A percentile compares a stretch with the other conserved stretches of the same genome.
phyloP scores from a whole-genome alignment of 805 yeast species.

The Teunomyces aglyptinius region DNA sequence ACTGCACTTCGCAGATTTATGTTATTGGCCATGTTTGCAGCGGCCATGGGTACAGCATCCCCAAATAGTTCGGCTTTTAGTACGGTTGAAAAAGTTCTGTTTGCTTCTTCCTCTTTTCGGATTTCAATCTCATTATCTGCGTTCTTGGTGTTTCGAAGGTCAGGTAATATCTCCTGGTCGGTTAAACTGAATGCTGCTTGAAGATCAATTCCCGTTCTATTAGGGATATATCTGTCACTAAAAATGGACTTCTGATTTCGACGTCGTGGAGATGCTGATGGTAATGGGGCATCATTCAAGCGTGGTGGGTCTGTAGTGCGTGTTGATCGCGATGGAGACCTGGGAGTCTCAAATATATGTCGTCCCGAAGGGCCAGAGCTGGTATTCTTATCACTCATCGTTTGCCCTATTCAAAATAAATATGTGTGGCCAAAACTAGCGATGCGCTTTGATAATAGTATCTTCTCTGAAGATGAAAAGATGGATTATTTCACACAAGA shows the following conservation, averaged over 20 bases:
- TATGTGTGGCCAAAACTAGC: not conserved
- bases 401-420: not conserved
- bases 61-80: constrained; percentile 91
- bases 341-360: constrained; percentile 36
- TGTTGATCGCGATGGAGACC: constrained; percentile 43
- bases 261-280: constrained; percentile 50
- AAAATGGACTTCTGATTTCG: constrained; percentile 50
- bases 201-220: constrained; percentile 78
- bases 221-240: constrained; percentile 87
- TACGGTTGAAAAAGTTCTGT: constrained; percentile 80
- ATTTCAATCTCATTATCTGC: constrained; percentile 62
- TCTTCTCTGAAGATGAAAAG: not conserved
- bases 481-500: not conserved
- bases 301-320: constrained; percentile 37
- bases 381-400: constrained; percentile 4
- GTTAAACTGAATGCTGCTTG: constrained; percentile 77
- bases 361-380: constrained; percentile 1
- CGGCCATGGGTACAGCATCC: constrained; percentile 64
- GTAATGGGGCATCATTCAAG: constrained; percentile 25
- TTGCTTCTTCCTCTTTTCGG: constrained; percentile 77
- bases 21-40: constrained; percentile 27
- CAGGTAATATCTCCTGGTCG: constrained; percentile 42
- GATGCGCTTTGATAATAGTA: not conserved
- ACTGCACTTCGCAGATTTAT: constrained; percentile 6
- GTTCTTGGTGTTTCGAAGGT: constrained; percentile 25